phyloP scores from a whole-genome alignment of 768 basidiomycete species.

The Pilatotrama ljubarskyi region DNA sequence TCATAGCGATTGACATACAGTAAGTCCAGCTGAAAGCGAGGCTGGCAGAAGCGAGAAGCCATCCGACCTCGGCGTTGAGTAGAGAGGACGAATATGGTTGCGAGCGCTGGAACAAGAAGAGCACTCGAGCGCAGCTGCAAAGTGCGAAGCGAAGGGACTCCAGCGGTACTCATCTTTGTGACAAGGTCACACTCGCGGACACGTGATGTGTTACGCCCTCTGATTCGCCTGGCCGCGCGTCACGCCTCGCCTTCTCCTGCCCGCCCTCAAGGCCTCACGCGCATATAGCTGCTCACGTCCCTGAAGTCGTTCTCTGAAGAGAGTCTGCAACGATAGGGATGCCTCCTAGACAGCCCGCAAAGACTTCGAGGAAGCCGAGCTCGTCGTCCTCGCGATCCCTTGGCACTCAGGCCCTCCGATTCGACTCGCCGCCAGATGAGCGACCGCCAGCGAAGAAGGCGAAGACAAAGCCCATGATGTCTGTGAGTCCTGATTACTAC shows the following conservation, averaged over 20 bases:
- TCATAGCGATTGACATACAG: background rate
- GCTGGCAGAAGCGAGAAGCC: background rate
- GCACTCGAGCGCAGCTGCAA: no score
- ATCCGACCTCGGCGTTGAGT: no score
- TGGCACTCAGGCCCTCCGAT: background rate
- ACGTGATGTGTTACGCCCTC: background rate
- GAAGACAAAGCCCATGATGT: constrained; percentile 25
- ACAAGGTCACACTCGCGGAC: background rate
- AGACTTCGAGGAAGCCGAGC: background rate
- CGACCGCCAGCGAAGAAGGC: constrained; percentile 27
- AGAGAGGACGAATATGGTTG: no score
- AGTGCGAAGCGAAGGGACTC: background rate
- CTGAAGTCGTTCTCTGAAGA: no score
- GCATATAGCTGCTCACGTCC: no score
- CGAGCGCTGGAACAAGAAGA: no score
- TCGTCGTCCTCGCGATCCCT: constrained; percentile 1
- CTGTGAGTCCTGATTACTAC: constrained; percentile 16
- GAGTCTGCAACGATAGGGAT: background rate
- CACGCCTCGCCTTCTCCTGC: background rate
- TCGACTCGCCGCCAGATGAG: constrained; percentile 2
- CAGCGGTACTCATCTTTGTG: background rate
- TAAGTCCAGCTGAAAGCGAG: background rate
- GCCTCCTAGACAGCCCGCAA: constrained; percentile 2
- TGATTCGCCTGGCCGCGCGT: background rate
- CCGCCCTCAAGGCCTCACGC: no score